Conservation (phyloP, 2,329 filamentous ascomycete species). For the Coleophoma eucalyptorum region DNA sequence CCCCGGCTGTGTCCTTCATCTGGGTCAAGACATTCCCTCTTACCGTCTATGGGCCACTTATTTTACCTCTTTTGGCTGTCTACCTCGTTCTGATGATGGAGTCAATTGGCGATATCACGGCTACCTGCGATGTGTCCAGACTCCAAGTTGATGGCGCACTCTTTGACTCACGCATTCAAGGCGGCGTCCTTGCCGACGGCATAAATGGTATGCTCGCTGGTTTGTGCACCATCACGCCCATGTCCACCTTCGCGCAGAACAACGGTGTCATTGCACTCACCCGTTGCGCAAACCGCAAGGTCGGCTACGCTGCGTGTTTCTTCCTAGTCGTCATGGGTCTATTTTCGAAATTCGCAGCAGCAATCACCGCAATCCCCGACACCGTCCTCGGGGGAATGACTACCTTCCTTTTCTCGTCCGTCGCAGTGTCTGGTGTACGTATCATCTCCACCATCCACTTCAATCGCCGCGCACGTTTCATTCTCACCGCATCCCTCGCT, state of each 20-base stretch:
- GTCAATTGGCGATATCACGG: conserved; percentile 76
- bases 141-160: conserved; percentile 68
- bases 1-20: conserved; percentile 70
- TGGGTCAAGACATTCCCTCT: conserved; percentile 78
- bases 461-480: conserved; percentile 77
- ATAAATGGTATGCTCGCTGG: conserved; percentile 71
- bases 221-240: conserved; percentile 75
- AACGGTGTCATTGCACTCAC: conserved; percentile 83
- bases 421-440: conserved; percentile 72
- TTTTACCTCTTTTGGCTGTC: conserved; percentile 66
- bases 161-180: conserved; percentile 76
- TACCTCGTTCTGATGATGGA: conserved; percentile 75
- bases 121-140: conserved; percentile 75
- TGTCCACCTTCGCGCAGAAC: conserved; percentile 80
- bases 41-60: conserved; percentile 67
- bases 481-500: conserved; percentile 70
- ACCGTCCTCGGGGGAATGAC: conserved; percentile 69
- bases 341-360: conserved; percentile 79
- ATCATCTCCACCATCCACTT: conserved; percentile 71
- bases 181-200: conserved; percentile 74
- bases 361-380: conserved; percentile 71
- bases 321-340: conserved; percentile 79
- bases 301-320: conserved; percentile 73
- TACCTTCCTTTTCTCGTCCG: conserved; percentile 75
- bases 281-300: conserved; percentile 75